Base-by-base conservation (phyloP, 192 early-diverging fungal species). In the Entophlyctis helioformis region DNA sequence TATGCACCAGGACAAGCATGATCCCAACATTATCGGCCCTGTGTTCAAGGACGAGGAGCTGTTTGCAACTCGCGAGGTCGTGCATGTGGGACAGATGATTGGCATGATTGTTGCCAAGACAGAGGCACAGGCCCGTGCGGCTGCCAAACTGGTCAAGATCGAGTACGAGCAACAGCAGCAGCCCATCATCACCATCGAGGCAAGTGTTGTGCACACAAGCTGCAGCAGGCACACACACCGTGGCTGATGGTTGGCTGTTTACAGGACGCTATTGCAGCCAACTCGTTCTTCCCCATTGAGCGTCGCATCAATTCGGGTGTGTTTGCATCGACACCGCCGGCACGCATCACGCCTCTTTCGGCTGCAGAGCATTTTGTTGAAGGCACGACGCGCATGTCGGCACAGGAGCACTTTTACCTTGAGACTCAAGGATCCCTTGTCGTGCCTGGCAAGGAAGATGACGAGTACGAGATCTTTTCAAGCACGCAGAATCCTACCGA, bases 341-440 rank as follows among this genome's bases (percentile, higher is more conserved):
- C n/a, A n/a, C n/a, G n/a, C n/a, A n/a, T n/a, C n/a, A n/a, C 57
- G 23, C 64, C 64, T 21, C 36, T 66, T 3, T 19, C 16, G 2
- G 46, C 13, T 12, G 63, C 67, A 13, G 48, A 26, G 19, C 54
- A 59, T 46, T 37, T 28, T 36, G 56, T 70, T 37, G 26, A 44
- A 27, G 67, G 67, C 8, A 44, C 39, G 1, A 48, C 55, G 0
- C 2, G 67, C 16, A 58, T 70, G 42, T 31, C 50, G 13, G 67
- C 60, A 13, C 81, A 85, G 58, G 89, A 91, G 57, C 89, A 91
- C 53, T 91, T 91, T 50, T 91, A 91, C 53, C 66, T 91, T 36
- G 89, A 91, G 57, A 85, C 89, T 9, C 62, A 86, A 24, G 74
- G 62, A 7, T 63, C 74, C 3, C 36, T 86, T 6, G 72, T 80